Evolutionary conservation across 2,329 filamentous ascomycete genomes (phyloP).

Genomic region (Cladosporium sp.): DNA sequence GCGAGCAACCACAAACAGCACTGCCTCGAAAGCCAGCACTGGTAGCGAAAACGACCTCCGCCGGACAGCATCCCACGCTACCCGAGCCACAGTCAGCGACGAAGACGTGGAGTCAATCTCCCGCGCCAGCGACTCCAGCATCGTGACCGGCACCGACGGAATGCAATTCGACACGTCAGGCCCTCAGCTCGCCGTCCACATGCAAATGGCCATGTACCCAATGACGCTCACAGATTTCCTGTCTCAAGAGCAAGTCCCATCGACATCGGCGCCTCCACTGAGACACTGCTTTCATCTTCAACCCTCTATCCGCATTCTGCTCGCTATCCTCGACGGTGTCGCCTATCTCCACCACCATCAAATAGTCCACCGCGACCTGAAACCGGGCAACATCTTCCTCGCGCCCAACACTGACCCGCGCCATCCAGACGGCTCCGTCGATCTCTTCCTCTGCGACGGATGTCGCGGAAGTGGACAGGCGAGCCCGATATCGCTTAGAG

Average conservation of each 20-base stretch:
- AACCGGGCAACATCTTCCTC: constrained; percentile 63
- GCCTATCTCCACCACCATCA: constrained; percentile 57
- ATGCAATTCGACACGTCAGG: constrained; percentile 2
- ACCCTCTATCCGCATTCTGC: constrained; percentile 52
- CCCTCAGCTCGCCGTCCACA: constrained; percentile 48
- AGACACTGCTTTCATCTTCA: constrained; percentile 58
- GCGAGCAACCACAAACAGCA: constrained; percentile 9
- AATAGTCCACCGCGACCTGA: constrained; percentile 61
- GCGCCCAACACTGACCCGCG: constrained; percentile 35
- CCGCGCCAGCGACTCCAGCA: constrained; percentile 16
- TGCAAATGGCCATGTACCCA: constrained; percentile 63
- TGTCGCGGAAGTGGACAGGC: constrained; percentile 32
- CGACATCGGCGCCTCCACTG: constrained; percentile 17
- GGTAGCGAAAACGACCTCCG: not conserved
- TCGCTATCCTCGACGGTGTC: constrained; percentile 55
- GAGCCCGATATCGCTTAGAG: constrained; percentile 26
- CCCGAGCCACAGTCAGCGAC: constrained; percentile 21
- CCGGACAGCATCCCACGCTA: constrained; percentile 9
- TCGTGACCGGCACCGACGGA: constrained; percentile 7
- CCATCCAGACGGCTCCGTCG: constrained; percentile 35
- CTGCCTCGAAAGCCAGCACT: constrained; percentile 8
- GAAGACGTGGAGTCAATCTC: constrained; percentile 44
- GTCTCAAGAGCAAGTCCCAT: not conserved
- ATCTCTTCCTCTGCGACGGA: constrained; percentile 40
- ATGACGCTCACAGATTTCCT: constrained; percentile 57